Evolutionary conservation across 768 basidiomycete species (phyloP), one percentile per base, ranked within the genome.

Genomic region (Amanita jacksonii): DNA sequence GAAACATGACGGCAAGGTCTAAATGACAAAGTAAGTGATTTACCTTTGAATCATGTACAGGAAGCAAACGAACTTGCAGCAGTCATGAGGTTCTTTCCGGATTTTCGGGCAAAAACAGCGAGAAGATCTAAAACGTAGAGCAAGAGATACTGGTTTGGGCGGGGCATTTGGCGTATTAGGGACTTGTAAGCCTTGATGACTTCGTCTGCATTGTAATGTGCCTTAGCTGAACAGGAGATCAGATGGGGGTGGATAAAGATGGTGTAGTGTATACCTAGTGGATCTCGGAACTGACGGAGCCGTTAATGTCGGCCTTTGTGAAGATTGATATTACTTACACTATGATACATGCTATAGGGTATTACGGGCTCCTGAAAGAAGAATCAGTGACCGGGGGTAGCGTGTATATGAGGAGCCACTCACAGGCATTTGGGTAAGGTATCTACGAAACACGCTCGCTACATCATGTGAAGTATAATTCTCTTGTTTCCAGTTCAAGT

Each of bases 1-100:
- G 86, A 64, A 99, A 99, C 51, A 98, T 94, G 36, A 94, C 85
- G 13, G 94, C 96, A 15, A 99, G 79, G 65, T 99, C 94, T 90
- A 58, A 19, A 8, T 42, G 45, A 45, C n/a, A 25, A 27, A 20
- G 10, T 47, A 18, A 47, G 30, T 24, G 16, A 4, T 12, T 40
- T 3, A 8, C 16, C 19, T 15, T 20, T 37, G n/a, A n/a, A n/a
- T n/a, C n/a, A n/a, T 23, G 5, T 8, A 33, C 3, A 33, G 28
- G 15, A 2, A 15, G 15, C 8, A 37, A 25, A 76, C 86, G 53
- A 52, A 96, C 92, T 97, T 46, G 83, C 73, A 16, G 94, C 85
- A 1, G 86, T 93, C 94, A 99, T 99, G 38, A 93, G 67, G 61
- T 99, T 99, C 66, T 83, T 84, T 51, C 90, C 85, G 35, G 81